phyloP scores from a whole-genome alignment of 371 early-diverging fungal genomes.

The Mortierella sp. region DNA sequence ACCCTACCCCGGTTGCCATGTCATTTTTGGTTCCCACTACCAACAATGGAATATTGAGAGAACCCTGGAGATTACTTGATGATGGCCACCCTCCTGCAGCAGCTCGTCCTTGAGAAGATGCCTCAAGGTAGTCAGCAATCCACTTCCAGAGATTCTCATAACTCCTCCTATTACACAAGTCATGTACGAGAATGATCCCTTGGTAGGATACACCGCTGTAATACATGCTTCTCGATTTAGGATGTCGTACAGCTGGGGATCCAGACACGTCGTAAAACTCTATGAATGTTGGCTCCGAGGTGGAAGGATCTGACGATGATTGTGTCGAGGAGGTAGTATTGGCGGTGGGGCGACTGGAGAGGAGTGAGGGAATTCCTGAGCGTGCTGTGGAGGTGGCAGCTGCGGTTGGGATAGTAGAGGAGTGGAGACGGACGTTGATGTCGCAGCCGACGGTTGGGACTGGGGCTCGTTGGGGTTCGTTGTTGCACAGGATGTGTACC shows the following conservation, averaged over 20 bases:
- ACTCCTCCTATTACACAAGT: slow-evolving; percentile 60
- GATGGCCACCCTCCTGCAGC: slow-evolving; percentile 7
- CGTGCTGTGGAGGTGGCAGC: slow-evolving; percentile 14
- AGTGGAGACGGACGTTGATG: slow-evolving; percentile 60
- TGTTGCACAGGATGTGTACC: slow-evolving; percentile 64
- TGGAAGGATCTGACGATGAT: slow-evolving; percentile 13
- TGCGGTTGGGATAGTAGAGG: slow-evolving; percentile 23
- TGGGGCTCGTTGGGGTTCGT: slow-evolving; percentile 48
- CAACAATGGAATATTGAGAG: slow-evolving; percentile 33
- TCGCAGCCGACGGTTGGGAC: slow-evolving; percentile 61
- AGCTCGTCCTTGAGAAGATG: background rate
- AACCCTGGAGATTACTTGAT: background rate
- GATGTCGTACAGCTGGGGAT: slow-evolving; percentile 56
- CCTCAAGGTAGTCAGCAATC: slow-evolving; percentile 58
- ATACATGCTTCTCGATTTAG: slow-evolving; percentile 60
- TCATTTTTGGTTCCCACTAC: slow-evolving; percentile 53
- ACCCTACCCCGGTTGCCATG: slow-evolving; percentile 12
- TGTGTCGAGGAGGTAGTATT: slow-evolving; percentile 1
- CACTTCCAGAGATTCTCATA: slow-evolving; percentile 68
- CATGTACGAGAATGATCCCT: slow-evolving; percentile 66
- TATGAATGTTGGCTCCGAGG: slow-evolving; percentile 54
- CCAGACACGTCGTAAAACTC: slow-evolving; percentile 67
- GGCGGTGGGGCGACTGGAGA: slow-evolving; percentile 12
- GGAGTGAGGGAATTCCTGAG: slow-evolving; percentile 1
- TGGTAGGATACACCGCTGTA: slow-evolving; percentile 58